Conservation (phyloP, 805 yeast genomes). For the Yarrowia keelungensis region DNA sequence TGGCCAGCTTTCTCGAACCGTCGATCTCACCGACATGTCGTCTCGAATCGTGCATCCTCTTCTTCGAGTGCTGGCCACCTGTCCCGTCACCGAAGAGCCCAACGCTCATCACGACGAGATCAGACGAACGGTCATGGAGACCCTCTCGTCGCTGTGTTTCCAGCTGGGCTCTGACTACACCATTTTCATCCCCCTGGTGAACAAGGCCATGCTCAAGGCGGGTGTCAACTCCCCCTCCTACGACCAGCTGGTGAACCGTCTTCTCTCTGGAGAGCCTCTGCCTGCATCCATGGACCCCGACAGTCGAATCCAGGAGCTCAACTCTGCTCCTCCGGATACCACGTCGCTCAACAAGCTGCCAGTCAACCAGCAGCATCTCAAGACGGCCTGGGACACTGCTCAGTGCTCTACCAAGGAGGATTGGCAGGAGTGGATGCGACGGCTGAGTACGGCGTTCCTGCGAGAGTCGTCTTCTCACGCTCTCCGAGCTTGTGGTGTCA, state of each 20-base stretch:
- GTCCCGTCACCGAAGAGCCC: conserved; percentile 37
- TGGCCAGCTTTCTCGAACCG: conserved; percentile 77
- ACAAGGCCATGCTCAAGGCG: conserved; percentile 62
- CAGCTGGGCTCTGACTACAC: conserved; percentile 85
- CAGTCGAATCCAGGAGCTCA: conserved; percentile 57
- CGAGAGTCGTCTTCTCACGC: conserved; percentile 96
- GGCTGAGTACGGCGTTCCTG: conserved; percentile 81
- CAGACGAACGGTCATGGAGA: conserved; percentile 70
- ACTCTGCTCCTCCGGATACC: conserved; percentile 69
- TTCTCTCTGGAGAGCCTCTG: conserved; percentile 83
- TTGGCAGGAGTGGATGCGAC: conserved; percentile 97
- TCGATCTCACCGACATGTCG: conserved; percentile 83
- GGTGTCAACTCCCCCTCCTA: conserved; percentile 74
- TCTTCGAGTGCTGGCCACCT: conserved; percentile 64
- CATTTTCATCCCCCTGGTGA: conserved; percentile 84
- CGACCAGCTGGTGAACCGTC: conserved; percentile 79
- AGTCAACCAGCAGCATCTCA: conserved; percentile 65
- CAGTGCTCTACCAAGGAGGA: conserved; percentile 91
- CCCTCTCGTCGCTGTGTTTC: conserved; percentile 72
- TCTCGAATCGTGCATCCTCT: conserved; percentile 89
- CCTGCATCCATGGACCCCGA: conserved; percentile 73
- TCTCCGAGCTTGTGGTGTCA: conserved; percentile 85
- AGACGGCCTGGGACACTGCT: conserved; percentile 89
- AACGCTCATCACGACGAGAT: conserved; percentile 61
- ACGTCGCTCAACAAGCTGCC: conserved; percentile 69